Percentiles rank a stretch among this genome's conserved stretches.
phyloP scores from a whole-genome alignment of 1,284 basidiomycete genomes.

The Papiliotrema flavescens region DNA sequence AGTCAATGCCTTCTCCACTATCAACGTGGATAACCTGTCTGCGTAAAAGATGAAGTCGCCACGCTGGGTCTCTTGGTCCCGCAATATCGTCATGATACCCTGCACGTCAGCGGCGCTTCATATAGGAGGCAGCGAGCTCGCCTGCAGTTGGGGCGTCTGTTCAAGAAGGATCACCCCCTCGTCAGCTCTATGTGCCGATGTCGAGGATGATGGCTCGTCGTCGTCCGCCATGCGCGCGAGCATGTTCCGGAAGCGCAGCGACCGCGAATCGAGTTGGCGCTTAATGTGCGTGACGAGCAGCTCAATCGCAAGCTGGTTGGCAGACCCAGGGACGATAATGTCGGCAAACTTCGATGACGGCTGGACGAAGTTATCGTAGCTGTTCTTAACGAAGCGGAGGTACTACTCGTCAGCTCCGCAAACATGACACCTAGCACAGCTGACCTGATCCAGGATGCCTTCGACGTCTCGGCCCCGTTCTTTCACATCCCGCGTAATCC shows the following conservation, averaged over 20 bases:
- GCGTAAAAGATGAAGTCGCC: constrained; percentile 67
- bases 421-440: background rate
- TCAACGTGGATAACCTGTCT: constrained; percentile 76
- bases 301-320: constrained; percentile 80
- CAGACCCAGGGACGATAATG: constrained; percentile 84
- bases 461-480: constrained; percentile 82
- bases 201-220: constrained; percentile 1
- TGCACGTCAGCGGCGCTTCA: constrained; percentile 41
- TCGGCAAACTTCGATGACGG: constrained; percentile 84
- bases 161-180: constrained; percentile 58
- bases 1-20: constrained; percentile 80
- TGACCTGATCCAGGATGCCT: constrained; percentile 78
- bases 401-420: constrained; percentile 43
- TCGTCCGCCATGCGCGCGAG: constrained; percentile 49
- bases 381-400: constrained; percentile 85
- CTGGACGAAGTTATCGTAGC: constrained; percentile 91
- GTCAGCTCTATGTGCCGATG: constrained; percentile 3
- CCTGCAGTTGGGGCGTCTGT: constrained; percentile 77
- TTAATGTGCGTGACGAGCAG: constrained; percentile 88
- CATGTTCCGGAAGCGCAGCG: constrained; percentile 67
- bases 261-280: constrained; percentile 73
- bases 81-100: constrained; percentile 84
- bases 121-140: constrained; percentile 37
- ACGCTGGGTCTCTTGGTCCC: constrained; percentile 64
- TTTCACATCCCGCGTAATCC: constrained; percentile 79